A percentile compares a stretch with the other conserved stretches of the same genome.
Evolutionary conservation across 768 basidiomycete genomes (phyloP).

Genomic region (Amanita molliuscula): DNA sequence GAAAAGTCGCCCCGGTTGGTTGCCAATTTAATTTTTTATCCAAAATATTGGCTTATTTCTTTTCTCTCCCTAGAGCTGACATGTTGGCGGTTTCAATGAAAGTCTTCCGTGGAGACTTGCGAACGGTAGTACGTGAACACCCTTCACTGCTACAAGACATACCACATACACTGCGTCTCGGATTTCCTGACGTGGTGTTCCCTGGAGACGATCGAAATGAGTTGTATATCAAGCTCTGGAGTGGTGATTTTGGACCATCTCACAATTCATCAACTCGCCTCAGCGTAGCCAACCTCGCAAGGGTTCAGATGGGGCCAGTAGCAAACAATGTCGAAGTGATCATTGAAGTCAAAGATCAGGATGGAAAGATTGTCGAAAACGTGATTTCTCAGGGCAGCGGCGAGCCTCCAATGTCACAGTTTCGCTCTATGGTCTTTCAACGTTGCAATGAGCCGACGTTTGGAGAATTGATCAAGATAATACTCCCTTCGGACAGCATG

Average conservation of each 20-base stretch:
- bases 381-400: constrained; percentile 79
- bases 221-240: constrained; percentile 93
- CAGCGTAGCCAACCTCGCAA: constrained; percentile 53
- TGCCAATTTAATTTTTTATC: not conserved
- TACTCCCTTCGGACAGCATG: constrained; percentile 55
- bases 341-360: constrained; percentile 72
- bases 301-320: constrained; percentile 41
- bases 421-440: constrained; percentile 86
- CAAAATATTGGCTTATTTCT: constrained; percentile 4
- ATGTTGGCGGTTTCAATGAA: constrained; percentile 77
- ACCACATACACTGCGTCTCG: constrained; percentile 76
- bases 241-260: constrained; percentile 68
- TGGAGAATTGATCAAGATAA: constrained; percentile 87
- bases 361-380: constrained; percentile 58
- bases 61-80: constrained; percentile 53
- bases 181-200: constrained; percentile 94
- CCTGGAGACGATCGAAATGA: constrained; percentile 91
- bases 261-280: constrained; percentile 38
- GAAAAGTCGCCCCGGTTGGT: constrained; percentile 73
- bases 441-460: constrained; percentile 85
- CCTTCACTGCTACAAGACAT: constrained; percentile 73
- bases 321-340: constrained; percentile 79
- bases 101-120: constrained; percentile 75
- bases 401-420: constrained; percentile 70
- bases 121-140: constrained; percentile 72